Base-by-base conservation (phyloP, 108 stramenopile species). In the Pinguiococcus pyrenoidosus region DNA sequence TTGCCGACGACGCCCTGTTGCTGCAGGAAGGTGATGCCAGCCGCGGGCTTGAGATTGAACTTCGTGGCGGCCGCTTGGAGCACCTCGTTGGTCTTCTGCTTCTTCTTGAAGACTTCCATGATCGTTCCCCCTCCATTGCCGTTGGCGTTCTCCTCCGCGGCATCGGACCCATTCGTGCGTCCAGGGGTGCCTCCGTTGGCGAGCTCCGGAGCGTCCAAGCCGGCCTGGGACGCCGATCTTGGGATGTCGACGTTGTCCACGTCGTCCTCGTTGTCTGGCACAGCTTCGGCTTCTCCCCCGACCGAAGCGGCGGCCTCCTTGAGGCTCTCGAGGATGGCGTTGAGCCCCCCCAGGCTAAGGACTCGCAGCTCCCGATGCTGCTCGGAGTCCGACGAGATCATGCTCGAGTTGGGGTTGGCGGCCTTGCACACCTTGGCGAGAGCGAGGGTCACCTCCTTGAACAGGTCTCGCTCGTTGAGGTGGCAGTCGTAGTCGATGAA, bases 401-500 rank as follows among this genome's bases (percentile, higher is more conserved):
- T 25, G 26, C 1, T 7, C 44, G 17, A 4, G 6, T 4, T 48
- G 30, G 5, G 46, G 23, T 12, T 22, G 13, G 67, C 64, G n/a
- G 71, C 77, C 29, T 82, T 78, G 18, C 83, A 81, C 41, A 85
- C 74, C 52, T 71, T 73, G 6, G 77, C 77, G 29, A 93, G 64
- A 1, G 84, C 79, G 46, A 73, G 70, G 44, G 86, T 82, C 37
- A 93, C 83, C 3, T 82, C 71, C 44, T 78, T 72, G 58, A 86
- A 89, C 32, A 93, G 43, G 58, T 88, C 83, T 13, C 81, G 75
- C 10, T 84, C 79, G 38, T 73, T 73, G 9, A 87, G 52, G 46
- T 92, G 85, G 51, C 86, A 87, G 79, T 93, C 91, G 56, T 89
- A 93, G 63, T 88, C 89, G 37, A 89, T 54, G 58, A 93, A 93